Evolutionary conservation across 1,139 yeast genomes (phyloP), one percentile per base, ranked within the genome.

Genomic region (Citeromyces hawaiiensis): DNA sequence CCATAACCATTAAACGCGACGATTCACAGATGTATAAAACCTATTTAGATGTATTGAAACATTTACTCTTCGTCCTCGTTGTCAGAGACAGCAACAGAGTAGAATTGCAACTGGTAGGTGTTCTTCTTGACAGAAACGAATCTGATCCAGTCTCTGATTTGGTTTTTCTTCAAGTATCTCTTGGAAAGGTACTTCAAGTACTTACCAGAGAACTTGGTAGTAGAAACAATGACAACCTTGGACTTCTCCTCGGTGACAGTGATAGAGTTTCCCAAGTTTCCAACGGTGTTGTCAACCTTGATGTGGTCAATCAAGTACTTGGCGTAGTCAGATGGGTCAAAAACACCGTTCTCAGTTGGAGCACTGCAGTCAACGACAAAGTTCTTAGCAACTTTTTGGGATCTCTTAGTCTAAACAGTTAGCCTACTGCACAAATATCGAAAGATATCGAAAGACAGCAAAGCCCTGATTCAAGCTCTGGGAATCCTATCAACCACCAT

Each of bases 151-250:
- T 91, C 98, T 77, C 93, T 83, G 76, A 88, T 83, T 73, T 85
- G 94, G 93, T 87, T 86, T 86, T 91, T 91, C 95, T 91, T 91
- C 72, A 91, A 85, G 93, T 86, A 91, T 80, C 94, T 88, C 87
- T 91, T 91, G 64, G 97, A 85, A 68, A 91, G 77, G 91, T 88
- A 91, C 78, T 91, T 91, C 70, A 87, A 83, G 94, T 91, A 91
- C 76, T 93, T 91, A 74, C 99, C 99, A 57, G 97, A 87, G 91
- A 93, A 91, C 74, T 86, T 82, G 70, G 94, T 71, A 72, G 82
- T 76, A 54, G 97, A 74, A 69, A 87, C 82, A 59, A 91, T 80
- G 63, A 85, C 87, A 61, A 75, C 66, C 68, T 77, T 72, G 68
- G 75, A 72, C 59, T 83, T 86, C 64, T 86, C 94, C 60, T 78